phyloP scores from a whole-genome alignment of 1,139 yeast species.

The Debaryomyces nepalensis region DNA sequence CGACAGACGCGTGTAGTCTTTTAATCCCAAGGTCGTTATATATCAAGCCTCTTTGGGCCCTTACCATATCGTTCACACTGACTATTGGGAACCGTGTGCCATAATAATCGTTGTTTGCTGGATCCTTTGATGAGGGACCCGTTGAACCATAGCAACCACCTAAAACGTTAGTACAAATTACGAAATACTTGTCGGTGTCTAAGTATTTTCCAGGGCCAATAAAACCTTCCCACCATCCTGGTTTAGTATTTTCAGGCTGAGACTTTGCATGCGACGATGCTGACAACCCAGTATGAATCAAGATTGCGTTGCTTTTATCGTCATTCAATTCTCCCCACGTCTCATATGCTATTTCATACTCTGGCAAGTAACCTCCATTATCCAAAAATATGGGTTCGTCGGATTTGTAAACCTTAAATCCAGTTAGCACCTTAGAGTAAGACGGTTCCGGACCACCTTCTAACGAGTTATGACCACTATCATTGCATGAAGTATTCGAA shows the following conservation, averaged over 20 bases:
- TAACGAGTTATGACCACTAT: constrained; percentile 44
- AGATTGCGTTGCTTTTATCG: constrained; percentile 68
- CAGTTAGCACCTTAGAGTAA: constrained; percentile 71
- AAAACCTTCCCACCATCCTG: constrained; percentile 97
- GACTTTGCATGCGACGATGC: constrained; percentile 96
- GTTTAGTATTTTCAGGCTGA: constrained; percentile 65
- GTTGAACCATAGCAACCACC: constrained; percentile 97
- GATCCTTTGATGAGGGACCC: constrained; percentile 86
- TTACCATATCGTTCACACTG: constrained; percentile 86
- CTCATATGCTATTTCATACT: constrained; percentile 83
- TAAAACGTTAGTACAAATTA: constrained; percentile 86
- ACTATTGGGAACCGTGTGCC: constrained; percentile 89
- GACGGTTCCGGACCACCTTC: constrained; percentile 87
- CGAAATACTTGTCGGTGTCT: constrained; percentile 80
- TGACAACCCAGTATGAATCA: constrained; percentile 88
- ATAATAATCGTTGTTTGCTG: constrained; percentile 66
- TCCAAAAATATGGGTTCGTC: constrained; percentile 69
- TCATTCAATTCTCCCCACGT: constrained; percentile 81
- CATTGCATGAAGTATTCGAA: constrained; percentile 21
- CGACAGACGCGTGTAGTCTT: constrained; percentile 78
- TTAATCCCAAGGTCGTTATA: constrained; percentile 61
- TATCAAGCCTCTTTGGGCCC: constrained; percentile 80
- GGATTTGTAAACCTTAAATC: constrained; percentile 64
- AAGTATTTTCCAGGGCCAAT: constrained; percentile 83
- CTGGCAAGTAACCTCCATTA: constrained; percentile 78